phyloP scores from a whole-genome alignment of 129 eudicot species.

The Artemisia annua region DNA sequence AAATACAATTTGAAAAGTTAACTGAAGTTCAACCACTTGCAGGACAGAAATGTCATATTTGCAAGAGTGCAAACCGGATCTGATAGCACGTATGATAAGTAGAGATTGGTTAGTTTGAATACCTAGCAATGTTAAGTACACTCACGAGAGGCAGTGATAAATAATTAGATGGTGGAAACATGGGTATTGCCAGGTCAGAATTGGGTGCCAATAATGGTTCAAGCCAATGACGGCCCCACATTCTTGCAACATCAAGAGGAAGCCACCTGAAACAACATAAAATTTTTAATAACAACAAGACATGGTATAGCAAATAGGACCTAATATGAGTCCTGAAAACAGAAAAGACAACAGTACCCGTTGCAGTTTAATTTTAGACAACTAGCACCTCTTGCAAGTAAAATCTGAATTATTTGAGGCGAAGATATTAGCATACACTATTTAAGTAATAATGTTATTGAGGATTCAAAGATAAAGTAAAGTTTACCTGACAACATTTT shows the following conservation, averaged over 20 bases:
- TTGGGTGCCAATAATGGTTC: slow-evolving; percentile 80
- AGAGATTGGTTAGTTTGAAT: slow-evolving; percentile 14
- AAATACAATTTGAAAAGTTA: not conserved
- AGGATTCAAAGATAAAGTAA: not conserved
- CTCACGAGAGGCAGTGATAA: slow-evolving; percentile 90
- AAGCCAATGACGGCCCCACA: slow-evolving; percentile 99
- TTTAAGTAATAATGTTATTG: not conserved
- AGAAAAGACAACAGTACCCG: slow-evolving; percentile 49
- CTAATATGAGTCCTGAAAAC: not conserved
- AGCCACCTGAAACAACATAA: slow-evolving; percentile 73
- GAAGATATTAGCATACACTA: not conserved
- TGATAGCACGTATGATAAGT: not conserved
- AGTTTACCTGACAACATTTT: slow-evolving; percentile 86
- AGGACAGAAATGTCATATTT: slow-evolving; percentile 4
- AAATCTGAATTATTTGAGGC: slow-evolving; percentile 56
- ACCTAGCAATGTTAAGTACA: slow-evolving; percentile 91
- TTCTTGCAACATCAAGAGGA: slow-evolving; percentile 91
- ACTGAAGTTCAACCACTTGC: not conserved
- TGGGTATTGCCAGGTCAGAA: slow-evolving; percentile 64
- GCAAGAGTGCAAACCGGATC: not conserved
- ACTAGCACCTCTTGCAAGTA: slow-evolving; percentile 95
- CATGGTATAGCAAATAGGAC: not conserved
- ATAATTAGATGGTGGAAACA: slow-evolving; percentile 77
- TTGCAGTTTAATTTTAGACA: slow-evolving; percentile 81
- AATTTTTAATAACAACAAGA: slow-evolving; percentile 6